Conservation (phyloP, 2,329 filamentous ascomycete species). For the Penicillium sp. region DNA sequence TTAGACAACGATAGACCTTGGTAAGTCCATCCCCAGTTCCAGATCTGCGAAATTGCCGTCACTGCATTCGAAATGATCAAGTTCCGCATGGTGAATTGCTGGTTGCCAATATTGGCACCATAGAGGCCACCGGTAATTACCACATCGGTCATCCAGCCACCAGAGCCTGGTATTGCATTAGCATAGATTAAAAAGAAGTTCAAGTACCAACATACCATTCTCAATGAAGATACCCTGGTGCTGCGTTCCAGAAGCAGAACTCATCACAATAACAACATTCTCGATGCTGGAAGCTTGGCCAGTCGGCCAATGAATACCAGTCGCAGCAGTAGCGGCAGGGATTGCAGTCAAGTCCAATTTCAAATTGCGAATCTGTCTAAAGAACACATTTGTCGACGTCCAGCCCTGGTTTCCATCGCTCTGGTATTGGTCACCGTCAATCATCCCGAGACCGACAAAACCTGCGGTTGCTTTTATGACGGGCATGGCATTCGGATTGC, state of each 20-base stretch:
- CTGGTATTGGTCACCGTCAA: slow-evolving; percentile 57
- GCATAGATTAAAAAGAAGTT: background rate
- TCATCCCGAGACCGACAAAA: slow-evolving; percentile 57
- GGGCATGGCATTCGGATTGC: slow-evolving; percentile 57
- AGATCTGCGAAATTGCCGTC: slow-evolving; percentile 56
- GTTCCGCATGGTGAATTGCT: slow-evolving; percentile 62
- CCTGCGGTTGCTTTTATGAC: slow-evolving; percentile 52
- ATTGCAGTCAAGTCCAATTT: slow-evolving; percentile 55
- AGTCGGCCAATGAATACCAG: slow-evolving; percentile 54
- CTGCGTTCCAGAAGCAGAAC: slow-evolving; percentile 42
- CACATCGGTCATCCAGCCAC: slow-evolving; percentile 59
- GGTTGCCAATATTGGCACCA: slow-evolving; percentile 60
- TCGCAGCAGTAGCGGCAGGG: slow-evolving; percentile 28
- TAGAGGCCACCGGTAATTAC: slow-evolving; percentile 60
- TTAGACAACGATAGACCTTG: slow-evolving; percentile 52
- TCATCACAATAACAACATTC: slow-evolving; percentile 61
- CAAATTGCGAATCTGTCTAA: slow-evolving; percentile 63
- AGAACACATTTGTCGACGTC: slow-evolving; percentile 60
- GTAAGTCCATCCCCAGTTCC: slow-evolving; percentile 61
- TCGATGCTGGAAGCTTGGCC: slow-evolving; percentile 59
- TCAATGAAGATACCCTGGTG: slow-evolving; percentile 62
- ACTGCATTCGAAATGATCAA: slow-evolving; percentile 52
- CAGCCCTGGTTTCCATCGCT: slow-evolving; percentile 37
- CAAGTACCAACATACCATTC: slow-evolving; percentile 40
- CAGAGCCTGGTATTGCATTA: slow-evolving; percentile 42